Base-by-base conservation (phyloP, 805 yeast genomes). In the Ogataea ramenticola region DNA sequence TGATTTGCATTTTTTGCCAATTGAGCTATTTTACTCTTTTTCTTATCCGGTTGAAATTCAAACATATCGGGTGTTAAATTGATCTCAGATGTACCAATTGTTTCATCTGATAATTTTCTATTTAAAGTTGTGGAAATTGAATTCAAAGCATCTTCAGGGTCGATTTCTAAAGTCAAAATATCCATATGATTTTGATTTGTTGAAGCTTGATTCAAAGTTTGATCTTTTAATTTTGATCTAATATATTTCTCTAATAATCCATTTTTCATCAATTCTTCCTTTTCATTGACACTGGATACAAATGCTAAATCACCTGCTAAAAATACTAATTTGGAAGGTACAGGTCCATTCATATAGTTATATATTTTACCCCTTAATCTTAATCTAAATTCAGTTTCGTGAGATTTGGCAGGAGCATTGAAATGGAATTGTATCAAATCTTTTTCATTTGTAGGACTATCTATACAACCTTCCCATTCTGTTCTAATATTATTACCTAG, bases 321-420 rank as follows among this genome's bases (percentile, higher is more conserved):
- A 49, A 71, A 71, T 10, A 71, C 54, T 22, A 72, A 46, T 44
- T 60, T 64, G 35, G 64, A 56, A 1, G 82, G 82, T 5, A 72
- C 56, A 9, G 68, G 65, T 2, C 79, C 75, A 41, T 59, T 65
- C 1, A 70, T 56, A 52, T 67, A 68, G 6, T 72, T 57, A 44
- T 68, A 72, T 0, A 74, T 65, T 49, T 68, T 68, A 2, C 62
- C 70, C 48, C 72, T 59, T 15, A 68, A 49, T 17, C 64, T 58
- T 30, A 66, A 52, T 49, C 72, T 56, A 44, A 60, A 64, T 44
- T 61, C 68, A 4, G 65, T 55, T 47, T 67, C 71, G 27, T 64
- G 65, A 12, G 60, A 64, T 8, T 22, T 39, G 1, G 65, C 64
- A 9, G 64, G 61, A 3, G 46, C 45, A 11, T 44, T 41, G 41